Percentiles rank a stretch among this genome's conserved stretches.
phyloP scores from a whole-genome alignment of 148 eudicot species.

The Salicornia ramosissima region DNA sequence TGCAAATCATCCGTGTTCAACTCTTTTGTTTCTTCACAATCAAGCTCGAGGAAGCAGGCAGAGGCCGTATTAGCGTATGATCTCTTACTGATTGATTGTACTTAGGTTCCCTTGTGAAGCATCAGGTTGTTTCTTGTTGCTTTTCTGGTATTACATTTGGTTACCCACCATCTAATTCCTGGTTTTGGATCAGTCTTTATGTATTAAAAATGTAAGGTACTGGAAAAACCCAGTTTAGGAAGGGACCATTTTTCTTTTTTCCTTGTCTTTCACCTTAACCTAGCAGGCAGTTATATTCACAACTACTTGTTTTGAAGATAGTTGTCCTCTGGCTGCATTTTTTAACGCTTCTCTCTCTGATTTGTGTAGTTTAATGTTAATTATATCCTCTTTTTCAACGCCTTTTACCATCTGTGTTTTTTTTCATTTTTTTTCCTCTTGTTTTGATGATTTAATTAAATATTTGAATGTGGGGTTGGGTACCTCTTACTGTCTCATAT shows the following conservation, averaged over 20 bases:
- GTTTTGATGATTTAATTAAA: too few relatives aligned
- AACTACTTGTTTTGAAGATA: slow-evolving; percentile 29
- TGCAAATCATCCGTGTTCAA: slow-evolving; percentile 17
- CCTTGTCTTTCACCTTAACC: slow-evolving; percentile 5
- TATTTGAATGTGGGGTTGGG: slow-evolving; percentile 2
- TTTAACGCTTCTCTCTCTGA: not conserved
- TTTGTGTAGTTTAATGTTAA: slow-evolving; percentile 13
- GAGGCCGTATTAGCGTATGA: slow-evolving; percentile 32
- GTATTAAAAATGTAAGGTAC: slow-evolving; percentile 38
- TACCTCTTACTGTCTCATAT: not conserved
- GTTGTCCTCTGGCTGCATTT: slow-evolving; percentile 14
- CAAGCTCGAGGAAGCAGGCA: slow-evolving; percentile 46
- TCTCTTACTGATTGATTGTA: slow-evolving; percentile 27
- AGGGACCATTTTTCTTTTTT: not conserved
- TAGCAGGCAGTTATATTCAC: slow-evolving; percentile 23
- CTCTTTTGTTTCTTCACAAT: slow-evolving; percentile 24
- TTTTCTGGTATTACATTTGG: slow-evolving; percentile 30
- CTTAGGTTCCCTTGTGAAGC: slow-evolving; percentile 31
- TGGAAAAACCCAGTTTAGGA: slow-evolving; percentile 36
- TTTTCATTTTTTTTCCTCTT: not conserved
- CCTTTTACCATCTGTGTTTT: too few relatives aligned
- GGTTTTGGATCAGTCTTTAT: slow-evolving; percentile 44
- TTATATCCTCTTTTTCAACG: not conserved
- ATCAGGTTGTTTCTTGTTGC: slow-evolving; percentile 38
- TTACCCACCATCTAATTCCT: slow-evolving; percentile 36